A percentile compares a stretch with the other conserved stretches of the same genome.
These are phyloP conservation scores for Scutellaria minor DNA, from an alignment of 257 asterid species.

Conservation along the genomic window DNA sequence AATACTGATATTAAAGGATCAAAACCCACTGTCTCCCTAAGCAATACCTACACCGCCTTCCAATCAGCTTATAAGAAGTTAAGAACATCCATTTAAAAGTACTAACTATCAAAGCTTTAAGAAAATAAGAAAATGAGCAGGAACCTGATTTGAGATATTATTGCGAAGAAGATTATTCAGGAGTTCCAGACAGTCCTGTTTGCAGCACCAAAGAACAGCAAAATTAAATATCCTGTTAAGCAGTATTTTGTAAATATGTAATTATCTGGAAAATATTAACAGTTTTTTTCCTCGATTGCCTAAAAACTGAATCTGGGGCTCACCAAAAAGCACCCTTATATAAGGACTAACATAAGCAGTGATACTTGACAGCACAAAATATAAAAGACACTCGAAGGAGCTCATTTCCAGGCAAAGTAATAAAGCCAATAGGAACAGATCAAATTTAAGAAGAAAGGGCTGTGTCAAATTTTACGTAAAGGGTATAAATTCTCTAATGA, in stretches of 20 bases:
- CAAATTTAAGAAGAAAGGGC: background rate
- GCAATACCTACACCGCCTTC: constrained; percentile 64
- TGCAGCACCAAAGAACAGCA: constrained; percentile 37
- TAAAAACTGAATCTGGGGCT: constrained; percentile 21
- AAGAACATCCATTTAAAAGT: constrained; percentile 7
- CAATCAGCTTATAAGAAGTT: constrained; percentile 36
- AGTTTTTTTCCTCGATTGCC: too few relatives aligned
- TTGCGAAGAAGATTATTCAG: constrained; percentile 86
- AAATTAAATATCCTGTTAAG: constrained; percentile 14
- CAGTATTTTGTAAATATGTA: too few relatives aligned
- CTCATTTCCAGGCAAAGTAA: constrained; percentile 15
- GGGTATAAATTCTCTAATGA: constrained; percentile 1
- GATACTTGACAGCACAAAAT: background rate
- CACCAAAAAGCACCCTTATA: background rate
- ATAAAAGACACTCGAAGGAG: constrained; percentile 7
- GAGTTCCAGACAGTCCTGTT: constrained; percentile 92
- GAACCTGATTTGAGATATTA: constrained; percentile 94
- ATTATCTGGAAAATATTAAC: too few relatives aligned
- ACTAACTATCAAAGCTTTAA: constrained; percentile 16
- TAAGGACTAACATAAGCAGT: background rate
- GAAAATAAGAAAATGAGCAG: constrained; percentile 19
- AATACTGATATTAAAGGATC: constrained; percentile 77
- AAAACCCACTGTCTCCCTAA: constrained; percentile 92
- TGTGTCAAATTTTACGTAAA: background rate
- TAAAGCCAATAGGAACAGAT: background rate